These are phyloP conservation scores for Mucor irregularis DNA, from an alignment of 371 early-diverging fungal species.

Conservation along the genomic window DNA sequence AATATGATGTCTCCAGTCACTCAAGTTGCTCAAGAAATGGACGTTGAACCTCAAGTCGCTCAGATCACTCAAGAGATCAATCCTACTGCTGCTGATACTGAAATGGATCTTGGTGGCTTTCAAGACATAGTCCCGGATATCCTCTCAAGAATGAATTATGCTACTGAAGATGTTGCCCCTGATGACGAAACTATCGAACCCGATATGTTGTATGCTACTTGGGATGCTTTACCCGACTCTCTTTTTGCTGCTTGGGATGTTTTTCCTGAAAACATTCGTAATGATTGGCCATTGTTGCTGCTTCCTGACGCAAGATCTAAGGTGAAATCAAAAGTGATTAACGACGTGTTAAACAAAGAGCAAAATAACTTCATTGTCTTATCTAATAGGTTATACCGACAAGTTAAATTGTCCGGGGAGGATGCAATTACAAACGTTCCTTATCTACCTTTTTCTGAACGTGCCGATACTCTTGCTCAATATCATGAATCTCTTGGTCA, in stretches of 20 bases:
- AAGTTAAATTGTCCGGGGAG: background rate
- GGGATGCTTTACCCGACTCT: background rate
- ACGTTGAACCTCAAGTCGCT: no score
- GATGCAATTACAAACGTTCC: background rate
- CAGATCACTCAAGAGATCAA: no score
- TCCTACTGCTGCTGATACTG: background rate
- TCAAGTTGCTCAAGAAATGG: no score
- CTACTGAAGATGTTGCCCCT: background rate
- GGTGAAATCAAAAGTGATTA: background rate
- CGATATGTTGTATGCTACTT: background rate
- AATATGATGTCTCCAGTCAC: no score
- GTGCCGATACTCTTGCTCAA: background rate
- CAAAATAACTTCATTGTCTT: background rate
- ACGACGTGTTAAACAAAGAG: background rate
- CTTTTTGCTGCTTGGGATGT: background rate
- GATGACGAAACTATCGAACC: background rate
- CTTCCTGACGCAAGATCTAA: background rate
- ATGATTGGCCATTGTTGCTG: conserved; percentile 1
- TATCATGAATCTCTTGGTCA: background rate
- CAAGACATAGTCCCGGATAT: background rate
- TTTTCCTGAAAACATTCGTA: background rate
- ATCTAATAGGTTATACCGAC: background rate
- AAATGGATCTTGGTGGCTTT: background rate
- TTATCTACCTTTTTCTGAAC: background rate
- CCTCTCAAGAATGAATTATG: background rate